Conservation (phyloP, 2,329 filamentous ascomycete genomes). For the Fusarium annulatum region DNA sequence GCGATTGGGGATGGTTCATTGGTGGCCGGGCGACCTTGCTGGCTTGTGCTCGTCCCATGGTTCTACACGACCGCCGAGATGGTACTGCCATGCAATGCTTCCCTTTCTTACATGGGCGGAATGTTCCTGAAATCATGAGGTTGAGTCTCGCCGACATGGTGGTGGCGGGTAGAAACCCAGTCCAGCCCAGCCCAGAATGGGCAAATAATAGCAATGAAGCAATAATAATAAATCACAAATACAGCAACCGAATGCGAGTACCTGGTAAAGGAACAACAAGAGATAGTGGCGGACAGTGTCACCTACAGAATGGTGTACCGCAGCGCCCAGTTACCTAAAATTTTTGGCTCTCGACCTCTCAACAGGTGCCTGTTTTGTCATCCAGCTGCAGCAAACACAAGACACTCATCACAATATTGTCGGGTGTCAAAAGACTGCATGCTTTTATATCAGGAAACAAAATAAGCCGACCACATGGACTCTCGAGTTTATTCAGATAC, state of each 20-base stretch:
- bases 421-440: not conserved
- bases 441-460: not conserved
- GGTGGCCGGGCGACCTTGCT: slow-evolving; percentile 22
- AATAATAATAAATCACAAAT: slow-evolving; percentile 1
- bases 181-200: slow-evolving; percentile 11
- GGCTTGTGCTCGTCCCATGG: slow-evolving; percentile 33
- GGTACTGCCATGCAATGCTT: slow-evolving; percentile 25
- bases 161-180: slow-evolving; percentile 30
- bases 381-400: slow-evolving; percentile 24
- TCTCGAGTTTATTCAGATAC: not conserved
- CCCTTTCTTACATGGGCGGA: slow-evolving; percentile 12
- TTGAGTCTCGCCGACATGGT: slow-evolving; percentile 22
- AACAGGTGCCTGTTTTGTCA: slow-evolving; percentile 7
- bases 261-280: not conserved
- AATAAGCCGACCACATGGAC: not conserved
- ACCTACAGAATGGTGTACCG: slow-evolving; percentile 14
- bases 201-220: not conserved
- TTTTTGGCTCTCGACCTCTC: not conserved
- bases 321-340: not conserved
- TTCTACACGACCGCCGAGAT: slow-evolving; percentile 35
- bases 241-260: not conserved
- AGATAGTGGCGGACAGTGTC: slow-evolving; percentile 24
- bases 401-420: not conserved
- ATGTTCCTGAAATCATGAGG: slow-evolving; percentile 26
- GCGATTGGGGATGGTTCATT: slow-evolving; percentile 27